These are phyloP conservation scores for Neurospora africana DNA, from an alignment of 495 filamentous ascomycete species.

Conservation along the genomic window DNA sequence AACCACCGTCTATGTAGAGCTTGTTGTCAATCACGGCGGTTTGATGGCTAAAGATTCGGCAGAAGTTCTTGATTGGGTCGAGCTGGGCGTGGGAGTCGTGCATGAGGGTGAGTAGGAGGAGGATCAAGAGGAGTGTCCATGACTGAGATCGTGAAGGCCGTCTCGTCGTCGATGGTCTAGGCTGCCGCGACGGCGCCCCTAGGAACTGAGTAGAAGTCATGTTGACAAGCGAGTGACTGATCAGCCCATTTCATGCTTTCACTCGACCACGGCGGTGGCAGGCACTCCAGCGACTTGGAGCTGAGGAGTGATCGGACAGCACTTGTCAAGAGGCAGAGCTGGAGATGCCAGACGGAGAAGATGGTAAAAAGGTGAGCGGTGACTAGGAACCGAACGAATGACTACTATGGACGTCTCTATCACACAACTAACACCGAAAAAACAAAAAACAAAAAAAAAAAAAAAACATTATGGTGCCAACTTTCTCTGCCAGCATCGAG, in stretches of 20 bases:
- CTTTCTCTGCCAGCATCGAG: background rate
- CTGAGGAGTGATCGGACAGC: background rate
- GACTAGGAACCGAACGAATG: background rate
- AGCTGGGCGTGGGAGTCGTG: slow-evolving; percentile 2
- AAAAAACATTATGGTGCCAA: background rate
- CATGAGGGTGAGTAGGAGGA: background rate
- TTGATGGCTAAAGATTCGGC: slow-evolving; percentile 40
- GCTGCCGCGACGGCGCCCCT: background rate
- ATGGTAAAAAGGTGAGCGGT: background rate
- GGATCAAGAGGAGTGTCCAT: background rate
- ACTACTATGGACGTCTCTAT: background rate
- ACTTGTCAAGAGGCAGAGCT: background rate
- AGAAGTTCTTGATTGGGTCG: slow-evolving; percentile 39
- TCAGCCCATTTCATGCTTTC: background rate
- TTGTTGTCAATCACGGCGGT: slow-evolving; percentile 38
- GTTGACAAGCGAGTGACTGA: background rate
- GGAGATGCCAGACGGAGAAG: background rate
- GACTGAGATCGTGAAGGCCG: background rate
- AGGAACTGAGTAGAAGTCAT: background rate
- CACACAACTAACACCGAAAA: background rate
- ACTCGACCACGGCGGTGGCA: background rate
- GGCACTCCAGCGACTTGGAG: background rate
- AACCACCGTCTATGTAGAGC: slow-evolving; percentile 45
- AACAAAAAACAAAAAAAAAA: too few relatives aligned
- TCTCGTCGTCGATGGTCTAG: background rate